A percentile compares a stretch with the other conserved stretches of the same genome.
Evolutionary conservation across 495 filamentous ascomycete species (phyloP).

Genomic region (Lasiosphaeria hispida): DNA sequence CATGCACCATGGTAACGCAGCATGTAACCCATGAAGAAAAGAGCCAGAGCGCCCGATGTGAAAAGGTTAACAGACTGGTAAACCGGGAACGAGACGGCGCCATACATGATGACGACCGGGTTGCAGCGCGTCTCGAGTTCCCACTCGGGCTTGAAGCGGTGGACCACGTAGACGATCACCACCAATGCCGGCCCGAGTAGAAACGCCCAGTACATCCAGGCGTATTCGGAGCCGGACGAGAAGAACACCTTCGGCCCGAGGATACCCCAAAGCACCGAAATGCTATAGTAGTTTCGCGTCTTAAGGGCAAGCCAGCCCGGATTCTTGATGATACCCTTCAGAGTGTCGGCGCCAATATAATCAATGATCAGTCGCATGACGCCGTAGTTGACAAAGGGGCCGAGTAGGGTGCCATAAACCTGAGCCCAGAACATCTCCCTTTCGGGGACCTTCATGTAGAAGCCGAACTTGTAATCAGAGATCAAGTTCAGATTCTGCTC

Average conservation of each 20-base stretch:
- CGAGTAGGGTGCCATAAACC: slow-evolving; percentile 37
- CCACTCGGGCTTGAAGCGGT: slow-evolving; percentile 13
- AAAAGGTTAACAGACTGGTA: slow-evolving; percentile 19
- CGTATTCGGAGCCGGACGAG: not conserved
- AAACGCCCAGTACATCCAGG: slow-evolving; percentile 15
- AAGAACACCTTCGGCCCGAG: slow-evolving; percentile 14
- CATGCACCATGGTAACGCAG: slow-evolving; percentile 16
- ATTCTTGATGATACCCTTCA: slow-evolving; percentile 6
- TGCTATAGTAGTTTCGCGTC: slow-evolving; percentile 22
- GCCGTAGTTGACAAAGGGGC: slow-evolving; percentile 37
- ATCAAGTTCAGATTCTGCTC: slow-evolving; percentile 30
- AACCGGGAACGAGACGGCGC: slow-evolving; percentile 18
- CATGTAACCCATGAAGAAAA: slow-evolving; percentile 22
- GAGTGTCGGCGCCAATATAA: slow-evolving; percentile 5
- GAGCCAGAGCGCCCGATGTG: slow-evolving; percentile 11
- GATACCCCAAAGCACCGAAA: slow-evolving; percentile 22
- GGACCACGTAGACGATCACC: slow-evolving; percentile 6
- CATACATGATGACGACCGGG: slow-evolving; percentile 20
- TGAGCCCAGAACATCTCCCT: slow-evolving; percentile 35
- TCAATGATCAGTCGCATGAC: slow-evolving; percentile 29
- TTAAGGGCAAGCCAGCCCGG: slow-evolving; percentile 6
- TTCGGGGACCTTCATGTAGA: slow-evolving; percentile 47
- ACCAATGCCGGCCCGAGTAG: slow-evolving; percentile 14
- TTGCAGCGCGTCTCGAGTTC: slow-evolving; percentile 14
- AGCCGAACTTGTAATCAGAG: slow-evolving; percentile 32